Conservation (phyloP, 305 asterid genomes). For the Vinca major region DNA sequence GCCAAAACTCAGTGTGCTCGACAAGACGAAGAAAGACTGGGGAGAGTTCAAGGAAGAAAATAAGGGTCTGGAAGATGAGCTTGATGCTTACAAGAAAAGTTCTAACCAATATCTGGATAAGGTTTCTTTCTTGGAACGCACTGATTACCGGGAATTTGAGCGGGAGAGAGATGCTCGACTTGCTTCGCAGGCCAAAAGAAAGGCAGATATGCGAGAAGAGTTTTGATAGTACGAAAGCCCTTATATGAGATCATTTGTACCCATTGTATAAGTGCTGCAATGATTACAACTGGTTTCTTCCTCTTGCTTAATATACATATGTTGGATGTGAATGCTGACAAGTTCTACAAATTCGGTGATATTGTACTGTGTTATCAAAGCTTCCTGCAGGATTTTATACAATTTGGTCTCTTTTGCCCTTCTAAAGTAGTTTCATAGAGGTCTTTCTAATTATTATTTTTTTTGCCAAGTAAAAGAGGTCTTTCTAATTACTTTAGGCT, state of each 20-base stretch:
- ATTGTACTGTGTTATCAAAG: neutral
- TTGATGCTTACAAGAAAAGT: slow-evolving; percentile 90
- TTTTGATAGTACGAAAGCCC: slow-evolving; percentile 17
- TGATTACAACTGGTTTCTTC: neutral
- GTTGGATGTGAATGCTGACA: neutral
- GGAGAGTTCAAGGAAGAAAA: slow-evolving; percentile 86
- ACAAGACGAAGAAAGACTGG: slow-evolving; percentile 95
- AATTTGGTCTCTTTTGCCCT: too few relatives aligned
- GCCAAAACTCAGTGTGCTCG: slow-evolving; percentile 81
- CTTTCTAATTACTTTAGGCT: too few relatives aligned
- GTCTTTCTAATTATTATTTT: too few relatives aligned
- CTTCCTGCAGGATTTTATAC: neutral
- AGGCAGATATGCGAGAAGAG: slow-evolving; percentile 79
- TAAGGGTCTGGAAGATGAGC: slow-evolving; percentile 79
- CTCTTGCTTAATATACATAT: neutral
- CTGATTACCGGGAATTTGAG: slow-evolving; percentile 84
- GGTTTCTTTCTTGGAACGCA: slow-evolving; percentile 74
- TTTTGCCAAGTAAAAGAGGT: too few relatives aligned
- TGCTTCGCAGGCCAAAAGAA: slow-evolving; percentile 66
- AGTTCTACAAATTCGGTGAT: neutral
- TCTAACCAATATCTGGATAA: slow-evolving; percentile 79
- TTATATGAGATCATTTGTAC: neutral
- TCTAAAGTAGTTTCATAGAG: too few relatives aligned
- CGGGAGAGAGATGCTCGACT: slow-evolving; percentile 91
- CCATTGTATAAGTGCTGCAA: neutral